Evolutionary conservation across 768 basidiomycete species (phyloP), one percentile per base, ranked within the genome.

Genomic region (Kwoniella shandongensis): DNA sequence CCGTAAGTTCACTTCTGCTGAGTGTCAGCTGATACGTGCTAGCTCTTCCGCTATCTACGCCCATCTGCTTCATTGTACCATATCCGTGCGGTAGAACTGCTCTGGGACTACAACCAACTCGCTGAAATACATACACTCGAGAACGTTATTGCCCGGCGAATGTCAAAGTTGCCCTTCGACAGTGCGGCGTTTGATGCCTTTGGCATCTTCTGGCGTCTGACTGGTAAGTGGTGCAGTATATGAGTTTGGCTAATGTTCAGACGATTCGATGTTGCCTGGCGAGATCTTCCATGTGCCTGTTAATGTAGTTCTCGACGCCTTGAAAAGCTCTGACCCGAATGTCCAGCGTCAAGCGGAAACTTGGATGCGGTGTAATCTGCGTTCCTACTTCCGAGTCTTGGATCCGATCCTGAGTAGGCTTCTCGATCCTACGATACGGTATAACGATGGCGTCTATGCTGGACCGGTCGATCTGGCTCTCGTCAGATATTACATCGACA

Each of bases 351-450:
- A 88, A 29, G 89, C 89, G 13, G 94, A 98, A 75, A 91, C 91
- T 0, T 99, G 96, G 96, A 91, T 99, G 88, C 83, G 93, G 25
- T 91, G 90, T 70, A 91, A 86, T 67, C 80, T 97, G 27, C 89
- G 88, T 73, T 93, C 91, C 1, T 94, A 94, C 73, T 79, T 91
- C 56, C 84, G 93, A n/a, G 81, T 94, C 27, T 80, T 98, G 41
- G 94, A 98, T 72, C 92, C 93, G 0, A 82, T 97, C 10, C 74
- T 97, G 25, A 44, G 46, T 38, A 62, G 72, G 4, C 54, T 72
- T 3, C 23, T 68, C 2, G 57, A 60, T 8, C 44, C 48, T 10
- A 12, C 12, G 10, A 54, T 57, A 17, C 39, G n/a, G 13, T 48
- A 38, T 25, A 27, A 36, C 42, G 83, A 83, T 3, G 88, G 83